These are phyloP conservation scores for Papiliotrema flavescens DNA, from an alignment of 1,284 basidiomycete species.

Conservation along the genomic window DNA sequence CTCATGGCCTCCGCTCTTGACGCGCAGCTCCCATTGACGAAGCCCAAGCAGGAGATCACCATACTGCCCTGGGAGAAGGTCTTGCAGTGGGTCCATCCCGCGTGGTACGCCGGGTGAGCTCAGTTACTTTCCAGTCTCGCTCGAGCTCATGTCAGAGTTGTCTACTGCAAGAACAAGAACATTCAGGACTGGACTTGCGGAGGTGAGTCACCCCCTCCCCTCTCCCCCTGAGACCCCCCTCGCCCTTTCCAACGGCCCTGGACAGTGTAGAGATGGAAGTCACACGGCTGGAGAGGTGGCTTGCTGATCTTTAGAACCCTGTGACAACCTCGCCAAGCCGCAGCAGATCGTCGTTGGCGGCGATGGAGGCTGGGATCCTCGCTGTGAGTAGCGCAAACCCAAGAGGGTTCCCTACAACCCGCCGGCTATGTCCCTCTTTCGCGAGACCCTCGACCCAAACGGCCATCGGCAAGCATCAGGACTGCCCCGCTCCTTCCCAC, in stretches of 20 bases:
- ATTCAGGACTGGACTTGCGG: slow-evolving; percentile 3
- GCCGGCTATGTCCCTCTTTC: too few relatives aligned
- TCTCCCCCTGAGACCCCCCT: neutral
- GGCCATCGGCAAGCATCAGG: too few relatives aligned
- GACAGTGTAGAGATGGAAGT: too few relatives aligned
- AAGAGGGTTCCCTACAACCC: too few relatives aligned
- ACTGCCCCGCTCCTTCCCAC: too few relatives aligned
- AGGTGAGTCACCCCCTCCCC: neutral
- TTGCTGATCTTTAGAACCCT: slow-evolving; percentile 11
- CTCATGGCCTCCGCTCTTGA: neutral
- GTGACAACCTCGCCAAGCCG: slow-evolving; percentile 8
- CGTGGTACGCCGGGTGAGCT: slow-evolving; percentile 4
- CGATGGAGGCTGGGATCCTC: slow-evolving; percentile 10
- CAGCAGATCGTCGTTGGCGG: slow-evolving; percentile 14
- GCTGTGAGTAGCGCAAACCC: slow-evolving; percentile 9
- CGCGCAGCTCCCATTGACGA: neutral
- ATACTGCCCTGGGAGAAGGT: slow-evolving; percentile 1
- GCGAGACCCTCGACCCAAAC: too few relatives aligned
- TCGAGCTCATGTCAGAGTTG: neutral
- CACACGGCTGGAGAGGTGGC: too few relatives aligned
- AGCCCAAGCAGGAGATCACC: neutral
- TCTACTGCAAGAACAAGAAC: neutral
- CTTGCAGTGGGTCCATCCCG: neutral
- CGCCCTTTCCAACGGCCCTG: too few relatives aligned
- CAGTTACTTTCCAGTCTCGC: too few relatives aligned